phyloP scores from a whole-genome alignment of 1,284 basidiomycete species.

The Boletellus deceptivus region DNA sequence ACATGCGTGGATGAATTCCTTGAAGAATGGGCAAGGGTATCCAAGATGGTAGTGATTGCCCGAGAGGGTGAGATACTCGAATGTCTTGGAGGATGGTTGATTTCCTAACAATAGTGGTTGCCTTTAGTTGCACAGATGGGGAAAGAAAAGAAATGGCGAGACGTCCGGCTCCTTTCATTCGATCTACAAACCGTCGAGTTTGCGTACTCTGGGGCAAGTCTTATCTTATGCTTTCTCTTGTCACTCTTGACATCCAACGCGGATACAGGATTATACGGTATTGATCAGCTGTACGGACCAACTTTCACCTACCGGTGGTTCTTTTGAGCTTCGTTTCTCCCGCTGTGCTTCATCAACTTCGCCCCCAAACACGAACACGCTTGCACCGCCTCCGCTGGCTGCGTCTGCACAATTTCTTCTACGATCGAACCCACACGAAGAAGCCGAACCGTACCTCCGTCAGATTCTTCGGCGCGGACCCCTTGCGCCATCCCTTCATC shows the following conservation, averaged over 20 bases:
- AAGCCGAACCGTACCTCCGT: slow-evolving; percentile 68
- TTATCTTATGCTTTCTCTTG: neutral
- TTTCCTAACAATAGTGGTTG: slow-evolving; percentile 5
- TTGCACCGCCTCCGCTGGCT: slow-evolving; percentile 25
- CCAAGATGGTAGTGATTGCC: slow-evolving; percentile 90
- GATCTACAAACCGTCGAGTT: slow-evolving; percentile 89
- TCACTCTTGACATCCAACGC: neutral
- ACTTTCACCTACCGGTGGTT: slow-evolving; percentile 58
- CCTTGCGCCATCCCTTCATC: slow-evolving; percentile 59
- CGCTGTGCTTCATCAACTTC: slow-evolving; percentile 39
- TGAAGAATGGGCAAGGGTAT: slow-evolving; percentile 87
- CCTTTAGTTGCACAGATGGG: slow-evolving; percentile 76
- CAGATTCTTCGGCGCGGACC: slow-evolving; percentile 62
- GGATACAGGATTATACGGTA: slow-evolving; percentile 62
- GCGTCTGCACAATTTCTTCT: slow-evolving; percentile 14
- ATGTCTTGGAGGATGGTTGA: neutral
- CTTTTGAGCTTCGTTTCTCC: slow-evolving; percentile 72
- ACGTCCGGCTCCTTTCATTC: slow-evolving; percentile 79
- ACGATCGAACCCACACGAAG: slow-evolving; percentile 65
- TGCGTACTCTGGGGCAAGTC: slow-evolving; percentile 61
- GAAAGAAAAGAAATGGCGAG: slow-evolving; percentile 64
- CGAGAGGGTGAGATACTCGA: slow-evolving; percentile 61
- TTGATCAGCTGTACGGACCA: slow-evolving; percentile 74
- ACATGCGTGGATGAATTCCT: slow-evolving; percentile 86
- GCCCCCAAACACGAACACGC: slow-evolving; percentile 27